Percentiles rank a stretch among this genome's conserved stretches.
phyloP scores from a whole-genome alignment of 345 rosid genomes.

The Iberis pinnata region DNA sequence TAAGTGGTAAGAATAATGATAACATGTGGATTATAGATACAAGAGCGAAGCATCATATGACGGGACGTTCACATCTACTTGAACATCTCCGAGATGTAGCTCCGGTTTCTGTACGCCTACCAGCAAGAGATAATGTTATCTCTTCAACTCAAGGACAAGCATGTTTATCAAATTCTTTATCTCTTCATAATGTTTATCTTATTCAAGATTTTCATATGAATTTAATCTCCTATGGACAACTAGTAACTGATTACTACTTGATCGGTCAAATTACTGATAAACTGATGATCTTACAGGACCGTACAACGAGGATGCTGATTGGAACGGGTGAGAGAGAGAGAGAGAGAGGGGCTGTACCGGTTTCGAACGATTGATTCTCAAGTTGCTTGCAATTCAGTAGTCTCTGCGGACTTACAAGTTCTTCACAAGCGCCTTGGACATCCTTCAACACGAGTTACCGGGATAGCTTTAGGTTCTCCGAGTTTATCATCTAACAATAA shows the following conservation, averaged over 20 bases:
- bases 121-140: no score
- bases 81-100: no score
- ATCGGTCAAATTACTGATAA: not conserved
- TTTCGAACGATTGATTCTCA: not conserved
- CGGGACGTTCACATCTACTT: no score
- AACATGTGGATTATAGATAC: no score
- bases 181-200: not conserved
- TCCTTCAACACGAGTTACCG: no score
- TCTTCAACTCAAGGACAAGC: no score
- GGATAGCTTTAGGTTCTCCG: no score
- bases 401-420: no score
- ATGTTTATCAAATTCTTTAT: no score
- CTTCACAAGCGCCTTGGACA: not conserved
- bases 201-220: not conserved
- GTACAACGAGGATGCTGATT: not conserved
- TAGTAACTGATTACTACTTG: not conserved
- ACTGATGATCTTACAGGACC: not conserved
- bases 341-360: not conserved
- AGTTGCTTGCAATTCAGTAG: not conserved
- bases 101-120: no score
- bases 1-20: no score
- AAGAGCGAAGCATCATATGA: no score
- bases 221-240: not conserved
- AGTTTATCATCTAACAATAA: not conserved
- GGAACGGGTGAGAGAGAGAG: not conserved